Percentiles rank a stretch among this genome's conserved stretches.
Conservation (phyloP, 1,139 yeast genomes). For the Saccharomyces hybrid region DNA sequence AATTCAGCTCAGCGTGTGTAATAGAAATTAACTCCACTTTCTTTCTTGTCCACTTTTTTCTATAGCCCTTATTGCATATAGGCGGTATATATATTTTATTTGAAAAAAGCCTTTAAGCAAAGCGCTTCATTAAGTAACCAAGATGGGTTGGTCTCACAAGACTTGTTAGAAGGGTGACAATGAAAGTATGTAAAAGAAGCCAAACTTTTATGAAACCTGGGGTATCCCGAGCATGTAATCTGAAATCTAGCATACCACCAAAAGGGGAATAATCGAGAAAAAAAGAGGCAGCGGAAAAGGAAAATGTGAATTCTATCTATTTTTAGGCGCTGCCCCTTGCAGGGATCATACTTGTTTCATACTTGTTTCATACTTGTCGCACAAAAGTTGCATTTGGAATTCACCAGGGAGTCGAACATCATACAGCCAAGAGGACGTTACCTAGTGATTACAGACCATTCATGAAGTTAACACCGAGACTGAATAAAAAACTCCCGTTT, state of each 20-base stretch:
- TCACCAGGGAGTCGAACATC: background rate
- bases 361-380: background rate
- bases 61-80: background rate
- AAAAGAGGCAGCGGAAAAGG: background rate
- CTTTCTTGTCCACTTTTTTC: background rate
- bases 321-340: background rate
- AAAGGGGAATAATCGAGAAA: background rate
- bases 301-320: background rate
- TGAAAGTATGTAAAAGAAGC: background rate
- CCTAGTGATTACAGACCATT: too few species aligned
- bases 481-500: background rate
- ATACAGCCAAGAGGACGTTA: background rate
- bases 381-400: background rate
- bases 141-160: background rate
- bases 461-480: too few species aligned
- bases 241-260: background rate
- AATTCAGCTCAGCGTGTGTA: background rate
- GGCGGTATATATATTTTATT: background rate
- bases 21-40: background rate
- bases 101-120: background rate
- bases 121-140: background rate
- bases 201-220: background rate
- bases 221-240: background rate
- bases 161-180: background rate
- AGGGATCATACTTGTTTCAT: slow-evolving; percentile 1